Evolutionary conservation across 352 stramenopile species (phyloP).

Genomic region (Phytophthora capsici): DNA sequence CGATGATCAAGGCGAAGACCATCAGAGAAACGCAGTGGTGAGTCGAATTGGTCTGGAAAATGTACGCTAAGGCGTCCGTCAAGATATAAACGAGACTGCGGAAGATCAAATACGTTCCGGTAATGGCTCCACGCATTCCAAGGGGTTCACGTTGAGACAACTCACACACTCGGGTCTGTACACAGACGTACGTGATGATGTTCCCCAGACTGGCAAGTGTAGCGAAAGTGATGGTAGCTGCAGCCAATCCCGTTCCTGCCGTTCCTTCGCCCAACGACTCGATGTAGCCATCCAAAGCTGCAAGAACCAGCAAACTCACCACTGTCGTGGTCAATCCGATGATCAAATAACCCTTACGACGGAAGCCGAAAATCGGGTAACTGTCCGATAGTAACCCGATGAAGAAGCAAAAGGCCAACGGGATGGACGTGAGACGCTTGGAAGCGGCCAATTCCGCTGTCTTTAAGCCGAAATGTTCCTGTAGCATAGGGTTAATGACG

Average conservation of each 20-base stretch:
- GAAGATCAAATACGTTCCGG: constrained; percentile 52
- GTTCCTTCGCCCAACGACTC: constrained; percentile 16
- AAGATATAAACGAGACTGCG: constrained; percentile 31
- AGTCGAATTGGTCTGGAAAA: not conserved
- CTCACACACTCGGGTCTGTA: constrained; percentile 51
- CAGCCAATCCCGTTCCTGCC: constrained; percentile 19
- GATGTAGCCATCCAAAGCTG: constrained; percentile 30
- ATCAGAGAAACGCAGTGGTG: constrained; percentile 26
- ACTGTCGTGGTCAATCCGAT: constrained; percentile 48
- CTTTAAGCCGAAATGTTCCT: constrained; percentile 37
- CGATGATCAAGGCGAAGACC: constrained; percentile 29
- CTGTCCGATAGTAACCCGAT: constrained; percentile 81
- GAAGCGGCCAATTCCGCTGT: constrained; percentile 21
- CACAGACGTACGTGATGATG: constrained; percentile 43
- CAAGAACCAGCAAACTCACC: constrained; percentile 36
- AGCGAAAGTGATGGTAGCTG: constrained; percentile 29
- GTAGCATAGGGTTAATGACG: constrained; percentile 39
- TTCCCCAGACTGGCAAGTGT: constrained; percentile 38
- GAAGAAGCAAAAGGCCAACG: constrained; percentile 79
- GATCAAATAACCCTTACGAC: constrained; percentile 87
- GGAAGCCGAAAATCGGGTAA: constrained; percentile 77
- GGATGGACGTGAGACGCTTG: constrained; percentile 52
- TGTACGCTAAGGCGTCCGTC: constrained; percentile 16
- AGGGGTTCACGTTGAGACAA: constrained; percentile 53
- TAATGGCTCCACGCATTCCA: constrained; percentile 40